Base-by-base conservation (phyloP, 1,284 basidiomycete species). In the Spongiforma sp. region DNA sequence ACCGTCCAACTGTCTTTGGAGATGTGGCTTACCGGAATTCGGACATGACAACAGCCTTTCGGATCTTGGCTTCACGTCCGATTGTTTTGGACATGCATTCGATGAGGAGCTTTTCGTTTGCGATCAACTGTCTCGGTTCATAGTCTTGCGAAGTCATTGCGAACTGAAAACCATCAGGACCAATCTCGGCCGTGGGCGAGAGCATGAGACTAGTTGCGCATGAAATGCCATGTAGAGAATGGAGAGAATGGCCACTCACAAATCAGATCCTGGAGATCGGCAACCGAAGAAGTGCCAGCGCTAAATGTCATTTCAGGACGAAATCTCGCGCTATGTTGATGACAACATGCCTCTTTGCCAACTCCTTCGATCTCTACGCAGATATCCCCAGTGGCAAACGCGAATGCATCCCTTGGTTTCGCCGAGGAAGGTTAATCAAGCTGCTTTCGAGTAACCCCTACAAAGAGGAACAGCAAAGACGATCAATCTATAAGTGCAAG, bases 141-240 rank as follows among this genome's bases (percentile, higher is more conserved):
- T 72, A 36, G 0, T 77, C 69, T 43, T 71, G 71, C 11, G 73
- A 74, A 5, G 69, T 65, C 19, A 81, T 65, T 17, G 65, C 0
- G 56, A 81, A 77, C 56, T 74, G 78, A 69, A 77, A 82, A 8
- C 81, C 70, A 24, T 77, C 74, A 1, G 63, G 62, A 4, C 56
- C 65, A 3, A 75, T 28, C 12, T 74, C 67, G 24, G 70, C 54
- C 26, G 65, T 63, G 7, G 69, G 66, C 33, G 68, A 67, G 48
- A 75, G 59, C 43, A 36, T 46, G 30, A 60, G 15, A 15, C 70
- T 73, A 26, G 4, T 5, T 6, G 1, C 4, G 17, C 1, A 34
- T 60, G 14, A 60, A 41, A n/a, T 30, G 48, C 21, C 21, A 8
- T n/a, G n/a, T 10, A 10, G 21, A 26, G 5, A 4, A 4, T 11